Base-by-base conservation (phyloP, 2,329 filamentous ascomycete species). In the Trichophyton mentagrophytes region DNA sequence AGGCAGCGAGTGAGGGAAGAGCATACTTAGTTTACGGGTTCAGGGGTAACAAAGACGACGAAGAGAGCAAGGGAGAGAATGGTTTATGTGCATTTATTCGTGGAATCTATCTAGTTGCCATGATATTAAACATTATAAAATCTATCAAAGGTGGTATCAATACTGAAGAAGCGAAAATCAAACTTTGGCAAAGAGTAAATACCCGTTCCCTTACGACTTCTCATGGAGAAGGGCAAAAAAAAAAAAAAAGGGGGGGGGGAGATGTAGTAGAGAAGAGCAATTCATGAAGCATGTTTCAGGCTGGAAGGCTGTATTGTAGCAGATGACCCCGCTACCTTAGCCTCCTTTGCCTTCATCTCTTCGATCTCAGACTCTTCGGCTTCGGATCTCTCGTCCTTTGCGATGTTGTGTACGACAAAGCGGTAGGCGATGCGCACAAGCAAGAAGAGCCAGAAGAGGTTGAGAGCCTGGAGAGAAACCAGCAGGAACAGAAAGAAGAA, bases 381-480 rank as follows among this genome's bases (percentile, higher is more conserved):
- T 1, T 78, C 76, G 62, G 75, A 77, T 62, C 76, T 68, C 64
- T 78, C 76, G 59, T 78, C 76, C 62, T 71, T 71, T 17, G 53
- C 66, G 27, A 75, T 66, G 55, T 69, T 73, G 65, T 67, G 72
- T 63, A 75, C 71, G 38, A 74, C 64, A 61, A 76, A 76, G 66
- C 74, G 76, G 64, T 72, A 69, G 30, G 76, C 65, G 58, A 78
- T 74, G 64, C 74, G 73, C 58, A 77, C 66, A 58, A 78, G 77
- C 62, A 77, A 67, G 64, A 72, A 76, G n/a, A 79, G 69, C 72
- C 76, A 78, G 62, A 78, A 76, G 57, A 78, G 67, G 53, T 78
- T 78, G 36, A 78, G 73, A 13, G 72, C 71, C 64, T 79, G 76
- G 47, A 79, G 68, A 63, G 72, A 71, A 42, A 72, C 74, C 3